Base-by-base conservation (phyloP, 768 basidiomycete genomes). In the Tricholoma hemisulphureum region DNA sequence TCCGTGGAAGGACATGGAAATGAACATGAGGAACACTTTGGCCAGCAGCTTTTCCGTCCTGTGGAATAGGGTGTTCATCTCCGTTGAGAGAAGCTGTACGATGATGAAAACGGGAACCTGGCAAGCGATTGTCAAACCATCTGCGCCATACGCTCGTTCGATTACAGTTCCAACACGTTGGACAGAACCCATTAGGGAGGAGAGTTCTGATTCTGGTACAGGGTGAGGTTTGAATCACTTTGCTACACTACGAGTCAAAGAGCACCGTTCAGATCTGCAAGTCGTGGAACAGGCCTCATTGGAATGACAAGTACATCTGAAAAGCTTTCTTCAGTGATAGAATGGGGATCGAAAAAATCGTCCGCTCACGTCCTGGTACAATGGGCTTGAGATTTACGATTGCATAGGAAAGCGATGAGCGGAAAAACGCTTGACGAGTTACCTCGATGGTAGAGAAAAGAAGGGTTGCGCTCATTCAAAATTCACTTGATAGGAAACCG, bases 371-470 rank as follows among this genome's bases (percentile, higher is more conserved):
- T 49, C 95, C 95, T 37, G 94, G 93, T 8, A 95, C 85, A 62
- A 97, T 87, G 1, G 95, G 96, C 65, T 94, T 97, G 59, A 97
- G 83, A 69, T 98, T 98, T 46, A 98, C 95, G 60, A 97, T 88
- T 1, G 91, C 96, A 71, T 83, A 90, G 0, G 89, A 84, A 11
- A 89, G 78, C 1, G 83, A 63, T 3, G 84, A 81, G 23, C 84
- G 80, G 65, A 89, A 87, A 71, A 95, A 93, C 0, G 78, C 83
- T 67, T 93, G 91, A 39, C 80, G 79, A 5, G 88, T 84, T 9
- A 93, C 90, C 61, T 92, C 90, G 53, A 92, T 84, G 1, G 88
- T 86, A 8, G 90, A 89, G 74, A 93, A 93, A 51, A 92, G 69
- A 26, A 91, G 65, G 23, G 16, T 49, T 29, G 43, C 23, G 14